These are phyloP conservation scores for Vigna hirtella DNA, from an alignment of 306 rosid species.

Conservation along the genomic window DNA sequence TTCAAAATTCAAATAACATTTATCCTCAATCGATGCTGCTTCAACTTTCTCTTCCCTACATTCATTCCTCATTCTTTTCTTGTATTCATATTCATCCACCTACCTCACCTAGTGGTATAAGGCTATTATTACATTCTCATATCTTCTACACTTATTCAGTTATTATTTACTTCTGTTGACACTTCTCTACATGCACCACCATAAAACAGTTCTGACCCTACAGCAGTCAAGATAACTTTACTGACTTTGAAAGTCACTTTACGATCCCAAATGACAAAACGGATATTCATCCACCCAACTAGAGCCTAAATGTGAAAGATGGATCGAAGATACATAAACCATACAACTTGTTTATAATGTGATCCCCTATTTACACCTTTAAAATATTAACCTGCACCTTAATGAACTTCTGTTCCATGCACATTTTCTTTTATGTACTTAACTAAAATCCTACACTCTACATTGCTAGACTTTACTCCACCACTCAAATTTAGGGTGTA, in stretches of 20 bases:
- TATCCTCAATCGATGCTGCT: not conserved
- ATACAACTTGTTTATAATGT: not conserved
- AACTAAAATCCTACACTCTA: not conserved
- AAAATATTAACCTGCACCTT: not conserved
- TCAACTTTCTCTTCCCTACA: not conserved
- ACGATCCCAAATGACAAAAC: not conserved
- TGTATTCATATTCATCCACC: not conserved
- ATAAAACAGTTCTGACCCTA: not conserved
- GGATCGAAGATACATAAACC: constrained; percentile 5
- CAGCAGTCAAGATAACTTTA: not conserved
- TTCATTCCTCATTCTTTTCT: not conserved
- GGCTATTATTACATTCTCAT: not conserved
- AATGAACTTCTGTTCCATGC: not conserved
- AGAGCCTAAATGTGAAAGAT: not conserved
- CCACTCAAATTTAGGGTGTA: not conserved
- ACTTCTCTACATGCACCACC: not conserved
- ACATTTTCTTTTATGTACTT: not conserved
- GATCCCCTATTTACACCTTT: not conserved
- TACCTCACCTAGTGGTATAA: not conserved
- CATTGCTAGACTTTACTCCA: not conserved
- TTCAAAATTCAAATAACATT: not conserved
- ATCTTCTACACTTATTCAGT: not conserved
- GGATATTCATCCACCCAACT: not conserved
- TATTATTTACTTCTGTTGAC: not conserved
- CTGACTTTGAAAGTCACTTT: not conserved